Evolutionary conservation across 768 basidiomycete species (phyloP).

Genomic region (Amanita subjunquillea): DNA sequence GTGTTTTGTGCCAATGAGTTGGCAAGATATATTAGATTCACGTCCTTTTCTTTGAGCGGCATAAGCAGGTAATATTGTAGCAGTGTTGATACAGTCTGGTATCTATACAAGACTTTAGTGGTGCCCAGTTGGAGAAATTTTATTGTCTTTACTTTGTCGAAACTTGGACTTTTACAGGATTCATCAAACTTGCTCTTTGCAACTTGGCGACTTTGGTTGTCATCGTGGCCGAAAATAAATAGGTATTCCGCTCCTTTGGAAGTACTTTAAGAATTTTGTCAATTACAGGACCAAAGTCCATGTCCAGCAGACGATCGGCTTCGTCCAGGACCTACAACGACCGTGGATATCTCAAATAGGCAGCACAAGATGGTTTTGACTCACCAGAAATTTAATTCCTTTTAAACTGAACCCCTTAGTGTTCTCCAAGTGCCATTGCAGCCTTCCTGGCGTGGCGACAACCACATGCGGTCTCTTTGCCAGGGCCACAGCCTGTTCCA

Average conservation of each 20-base stretch:
- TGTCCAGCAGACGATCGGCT: conserved; percentile 89
- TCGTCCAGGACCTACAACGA: conserved; percentile 82
- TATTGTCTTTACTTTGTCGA: conserved; percentile 64
- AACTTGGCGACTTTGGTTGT: conserved; percentile 96
- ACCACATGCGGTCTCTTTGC: conserved; percentile 92
- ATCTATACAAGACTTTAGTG: conserved; percentile 36
- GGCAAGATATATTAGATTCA: conserved; percentile 79
- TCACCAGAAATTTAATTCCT: conserved; percentile 77
- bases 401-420: conserved; percentile 94
- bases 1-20: conserved; percentile 88
- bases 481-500: conserved; percentile 83
- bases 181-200: conserved; percentile 85
- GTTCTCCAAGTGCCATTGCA: conserved; percentile 91
- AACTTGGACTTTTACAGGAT: conserved; percentile 91
- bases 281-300: conserved; percentile 93
- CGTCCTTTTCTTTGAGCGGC: conserved; percentile 86
- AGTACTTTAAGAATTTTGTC: conserved; percentile 95
- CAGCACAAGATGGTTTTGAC: conserved; percentile 14
- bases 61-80: conserved; percentile 94
- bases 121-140: background rate
- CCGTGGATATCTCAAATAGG: background rate
- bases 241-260: conserved; percentile 90
- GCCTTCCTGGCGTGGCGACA: conserved; percentile 89
- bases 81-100: conserved; percentile 92
- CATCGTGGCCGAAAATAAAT: conserved; percentile 98